These are phyloP conservation scores for Monosporascus cannonballus DNA, from an alignment of 2,329 filamentous ascomycete genomes.

Conservation along the genomic window DNA sequence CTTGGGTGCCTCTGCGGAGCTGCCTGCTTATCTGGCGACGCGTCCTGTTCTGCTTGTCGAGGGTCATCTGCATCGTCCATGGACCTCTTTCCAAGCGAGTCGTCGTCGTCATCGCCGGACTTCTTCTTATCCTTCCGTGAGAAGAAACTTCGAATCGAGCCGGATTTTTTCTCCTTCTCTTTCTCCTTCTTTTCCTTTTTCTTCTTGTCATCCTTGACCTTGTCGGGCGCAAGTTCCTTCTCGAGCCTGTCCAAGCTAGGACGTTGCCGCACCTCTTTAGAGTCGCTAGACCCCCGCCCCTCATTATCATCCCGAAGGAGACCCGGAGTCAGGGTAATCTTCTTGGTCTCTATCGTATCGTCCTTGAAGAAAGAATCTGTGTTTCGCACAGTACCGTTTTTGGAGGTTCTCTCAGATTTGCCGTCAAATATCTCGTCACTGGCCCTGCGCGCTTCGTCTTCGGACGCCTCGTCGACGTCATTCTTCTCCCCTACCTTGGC, in stretches of 20 bases:
- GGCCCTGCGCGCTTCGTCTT: conserved; percentile 31
- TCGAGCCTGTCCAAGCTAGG: conserved; percentile 64
- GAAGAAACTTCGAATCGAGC: conserved; percentile 51
- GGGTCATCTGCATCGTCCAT: conserved; percentile 47
- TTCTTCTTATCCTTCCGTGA: conserved; percentile 58
- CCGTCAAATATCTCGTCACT: conserved; percentile 64
- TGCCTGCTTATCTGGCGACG: conserved; percentile 37
- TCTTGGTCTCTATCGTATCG: conserved; percentile 89
- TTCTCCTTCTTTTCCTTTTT: conserved; percentile 56
- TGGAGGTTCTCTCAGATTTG: conserved; percentile 56
- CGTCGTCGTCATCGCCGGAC: conserved; percentile 50
- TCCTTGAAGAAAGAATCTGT: conserved; percentile 98
- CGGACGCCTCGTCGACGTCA: conserved; percentile 14
- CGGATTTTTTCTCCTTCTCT: conserved; percentile 39
- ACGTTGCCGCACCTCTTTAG: conserved; percentile 43
- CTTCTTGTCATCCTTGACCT: conserved; percentile 58
- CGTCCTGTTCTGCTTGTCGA: conserved; percentile 38
- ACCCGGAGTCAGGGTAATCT: conserved; percentile 94
- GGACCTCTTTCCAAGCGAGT: conserved; percentile 56
- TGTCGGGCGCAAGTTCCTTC: conserved; percentile 39
- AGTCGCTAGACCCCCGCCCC: conserved; percentile 34
- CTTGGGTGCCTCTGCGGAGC: conserved; percentile 50
- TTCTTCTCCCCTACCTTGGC: conserved; percentile 31
- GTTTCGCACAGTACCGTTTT: conserved; percentile 82
- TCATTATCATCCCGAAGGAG: conserved; percentile 75